Evolutionary conservation across 2,329 filamentous ascomycete species (phyloP).

Genomic region (Pezicula neosporulosa): DNA sequence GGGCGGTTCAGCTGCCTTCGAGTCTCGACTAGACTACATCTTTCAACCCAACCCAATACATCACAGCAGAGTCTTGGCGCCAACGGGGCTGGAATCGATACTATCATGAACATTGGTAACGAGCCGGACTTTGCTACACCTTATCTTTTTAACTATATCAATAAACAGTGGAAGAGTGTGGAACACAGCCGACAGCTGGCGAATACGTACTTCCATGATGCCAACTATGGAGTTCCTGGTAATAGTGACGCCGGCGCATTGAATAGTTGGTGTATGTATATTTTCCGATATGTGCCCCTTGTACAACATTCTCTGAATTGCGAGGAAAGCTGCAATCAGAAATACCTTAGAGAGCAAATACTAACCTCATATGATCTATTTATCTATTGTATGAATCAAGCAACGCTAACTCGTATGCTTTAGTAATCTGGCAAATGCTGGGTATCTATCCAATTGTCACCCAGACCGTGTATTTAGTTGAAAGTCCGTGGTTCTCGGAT

Average conservation of each 20-base stretch:
- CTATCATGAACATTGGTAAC: conserved; percentile 48
- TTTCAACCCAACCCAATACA: conserved; percentile 28
- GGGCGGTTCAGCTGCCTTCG: conserved; percentile 48
- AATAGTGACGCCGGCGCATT: conserved; percentile 43
- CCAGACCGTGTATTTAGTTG: conserved; percentile 51
- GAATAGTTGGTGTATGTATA: conserved; percentile 36
- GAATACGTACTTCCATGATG: conserved; percentile 33
- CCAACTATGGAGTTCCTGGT: conserved; percentile 37
- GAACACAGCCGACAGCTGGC: conserved; percentile 31
- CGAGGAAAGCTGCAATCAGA: no score
- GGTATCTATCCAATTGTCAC: conserved; percentile 52
- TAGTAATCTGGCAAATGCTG: conserved; percentile 43
- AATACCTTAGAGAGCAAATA: no score
- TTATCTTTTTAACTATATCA: conserved; percentile 50
- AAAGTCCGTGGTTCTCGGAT: conserved; percentile 41
- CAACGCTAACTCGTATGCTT: no score
- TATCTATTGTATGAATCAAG: no score
- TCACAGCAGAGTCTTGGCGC: no score
- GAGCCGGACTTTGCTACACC: conserved; percentile 48
- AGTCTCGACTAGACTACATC: conserved; percentile 38
- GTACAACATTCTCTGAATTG: no score
- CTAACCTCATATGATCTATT: no score
- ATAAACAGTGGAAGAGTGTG: conserved; percentile 31
- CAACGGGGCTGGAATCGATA: no score
- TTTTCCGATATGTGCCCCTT: no score